These are phyloP conservation scores for Coemansia sp. DNA, from an alignment of 192 early-diverging fungal genomes.

Conservation along the genomic window DNA sequence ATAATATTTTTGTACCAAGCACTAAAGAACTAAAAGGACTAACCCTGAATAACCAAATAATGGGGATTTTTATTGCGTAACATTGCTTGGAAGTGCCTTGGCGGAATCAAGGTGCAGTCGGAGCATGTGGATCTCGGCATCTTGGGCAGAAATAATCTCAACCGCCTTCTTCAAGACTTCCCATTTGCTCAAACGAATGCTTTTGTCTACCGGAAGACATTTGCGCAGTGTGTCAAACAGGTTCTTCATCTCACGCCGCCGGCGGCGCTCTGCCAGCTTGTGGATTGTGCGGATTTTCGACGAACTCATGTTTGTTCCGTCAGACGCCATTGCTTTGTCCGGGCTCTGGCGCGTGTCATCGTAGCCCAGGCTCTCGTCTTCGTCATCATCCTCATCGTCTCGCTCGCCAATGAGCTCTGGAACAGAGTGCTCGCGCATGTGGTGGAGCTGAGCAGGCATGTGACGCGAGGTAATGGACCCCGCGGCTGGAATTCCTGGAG, in stretches of 20 bases:
- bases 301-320: constrained; percentile 40
- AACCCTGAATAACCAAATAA: constrained; percentile 1
- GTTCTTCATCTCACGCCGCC: constrained; percentile 88
- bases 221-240: constrained; percentile 84
- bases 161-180: constrained; percentile 86
- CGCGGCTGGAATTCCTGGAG: constrained; percentile 1
- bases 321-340: constrained; percentile 12
- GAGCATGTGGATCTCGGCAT: constrained; percentile 46
- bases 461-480: constrained; percentile 3
- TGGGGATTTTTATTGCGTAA: not conserved
- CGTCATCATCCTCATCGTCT: constrained; percentile 36
- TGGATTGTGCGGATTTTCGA: constrained; percentile 83
- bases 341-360: constrained; percentile 18
- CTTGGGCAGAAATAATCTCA: constrained; percentile 46
- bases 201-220: constrained; percentile 74
- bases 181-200: constrained; percentile 84
- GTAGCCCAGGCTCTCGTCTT: constrained; percentile 24
- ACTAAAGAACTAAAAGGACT: not conserved
- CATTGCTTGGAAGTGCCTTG: constrained; percentile 10
- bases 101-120: constrained; percentile 27
- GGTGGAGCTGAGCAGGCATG: not conserved
- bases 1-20: not conserved
- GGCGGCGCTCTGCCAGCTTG: constrained; percentile 83
- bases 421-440: constrained; percentile 27
- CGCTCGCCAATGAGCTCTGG: constrained; percentile 26